A percentile compares a stretch with the other conserved stretches of the same genome.
phyloP scores from a whole-genome alignment of 371 early-diverging fungal genomes.

The Rhizopus sp. region DNA sequence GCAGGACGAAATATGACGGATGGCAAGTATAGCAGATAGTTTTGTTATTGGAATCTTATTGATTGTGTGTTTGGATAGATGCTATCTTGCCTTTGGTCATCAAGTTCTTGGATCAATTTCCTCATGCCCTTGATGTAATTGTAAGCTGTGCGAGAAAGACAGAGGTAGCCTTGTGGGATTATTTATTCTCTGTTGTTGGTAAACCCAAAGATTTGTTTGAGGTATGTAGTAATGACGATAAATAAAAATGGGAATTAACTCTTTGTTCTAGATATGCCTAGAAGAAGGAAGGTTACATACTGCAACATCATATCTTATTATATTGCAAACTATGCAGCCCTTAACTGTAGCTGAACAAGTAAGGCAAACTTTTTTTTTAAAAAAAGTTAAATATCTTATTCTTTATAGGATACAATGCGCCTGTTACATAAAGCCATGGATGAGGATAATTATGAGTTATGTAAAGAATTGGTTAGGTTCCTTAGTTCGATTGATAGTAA shows the following conservation, averaged over 20 bases:
- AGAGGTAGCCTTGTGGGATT: conserved; percentile 88
- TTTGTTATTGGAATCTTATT: background rate
- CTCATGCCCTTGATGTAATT: conserved; percentile 77
- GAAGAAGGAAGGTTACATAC: conserved; percentile 69
- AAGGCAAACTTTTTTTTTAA: background rate
- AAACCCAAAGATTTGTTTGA: conserved; percentile 79
- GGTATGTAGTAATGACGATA: conserved; percentile 35
- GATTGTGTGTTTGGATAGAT: conserved; percentile 28
- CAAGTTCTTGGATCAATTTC: conserved; percentile 74
- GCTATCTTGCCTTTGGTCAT: conserved; percentile 72
- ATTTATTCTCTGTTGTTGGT: conserved; percentile 81
- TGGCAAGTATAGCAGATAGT: conserved; percentile 20
- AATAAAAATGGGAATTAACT: background rate
- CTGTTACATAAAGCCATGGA: conserved; percentile 77
- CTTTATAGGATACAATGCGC: conserved; percentile 61
- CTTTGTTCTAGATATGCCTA: conserved; percentile 60
- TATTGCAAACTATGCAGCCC: conserved; percentile 84
- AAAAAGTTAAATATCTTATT: background rate
- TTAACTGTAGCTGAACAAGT: conserved; percentile 65
- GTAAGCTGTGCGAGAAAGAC: conserved; percentile 90
- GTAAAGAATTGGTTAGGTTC: conserved; percentile 82
- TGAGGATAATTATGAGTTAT: conserved; percentile 77
- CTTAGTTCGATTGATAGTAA: conserved; percentile 78
- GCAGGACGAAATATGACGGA: conserved; percentile 44
- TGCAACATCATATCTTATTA: conserved; percentile 85